phyloP scores from a whole-genome alignment of 1,284 basidiomycete species.

The Cutaneotrichosporon cyanovorans region DNA sequence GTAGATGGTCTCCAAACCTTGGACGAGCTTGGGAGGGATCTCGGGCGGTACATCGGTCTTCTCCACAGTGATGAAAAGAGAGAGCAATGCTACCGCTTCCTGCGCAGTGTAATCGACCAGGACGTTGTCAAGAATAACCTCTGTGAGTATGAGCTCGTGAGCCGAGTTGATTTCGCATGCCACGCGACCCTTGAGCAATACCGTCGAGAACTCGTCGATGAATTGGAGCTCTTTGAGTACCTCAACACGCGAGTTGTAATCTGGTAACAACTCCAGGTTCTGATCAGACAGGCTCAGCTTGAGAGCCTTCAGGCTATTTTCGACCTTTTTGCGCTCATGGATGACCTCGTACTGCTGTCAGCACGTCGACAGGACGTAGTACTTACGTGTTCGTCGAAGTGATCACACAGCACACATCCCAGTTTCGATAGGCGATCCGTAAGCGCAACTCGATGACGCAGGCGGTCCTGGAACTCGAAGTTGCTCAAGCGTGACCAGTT shows the following conservation, averaged over 20 bases:
- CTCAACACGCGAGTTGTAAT: constrained; percentile 88
- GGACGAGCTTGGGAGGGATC: constrained; percentile 61
- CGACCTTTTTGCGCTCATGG: constrained; percentile 67
- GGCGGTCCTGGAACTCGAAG: constrained; percentile 86
- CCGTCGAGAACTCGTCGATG: constrained; percentile 87
- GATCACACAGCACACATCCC: constrained; percentile 55
- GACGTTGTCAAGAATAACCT: constrained; percentile 93
- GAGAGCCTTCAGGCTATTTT: constrained; percentile 63
- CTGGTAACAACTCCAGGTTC: constrained; percentile 91
- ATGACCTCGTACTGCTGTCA: constrained; percentile 59
- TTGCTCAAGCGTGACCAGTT: constrained; percentile 76
- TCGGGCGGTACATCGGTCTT: constrained; percentile 83
- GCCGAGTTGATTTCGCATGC: constrained; percentile 99
- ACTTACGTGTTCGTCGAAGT: constrained; percentile 64
- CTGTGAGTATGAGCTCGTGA: constrained; percentile 89
- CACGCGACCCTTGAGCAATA: constrained; percentile 91
- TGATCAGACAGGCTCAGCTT: constrained; percentile 85
- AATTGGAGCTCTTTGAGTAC: constrained; percentile 88
- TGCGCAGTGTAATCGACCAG: constrained; percentile 83
- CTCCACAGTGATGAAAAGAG: constrained; percentile 95
- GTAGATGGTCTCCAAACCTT: constrained; percentile 69
- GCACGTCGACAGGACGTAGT: neutral
- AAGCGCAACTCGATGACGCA: constrained; percentile 57
- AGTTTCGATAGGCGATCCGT: constrained; percentile 48
- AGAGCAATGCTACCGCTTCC: constrained; percentile 94